Evolutionary conservation across 176 grass and related monocot species (phyloP).

Genomic region (Panicum miliaceum): DNA sequence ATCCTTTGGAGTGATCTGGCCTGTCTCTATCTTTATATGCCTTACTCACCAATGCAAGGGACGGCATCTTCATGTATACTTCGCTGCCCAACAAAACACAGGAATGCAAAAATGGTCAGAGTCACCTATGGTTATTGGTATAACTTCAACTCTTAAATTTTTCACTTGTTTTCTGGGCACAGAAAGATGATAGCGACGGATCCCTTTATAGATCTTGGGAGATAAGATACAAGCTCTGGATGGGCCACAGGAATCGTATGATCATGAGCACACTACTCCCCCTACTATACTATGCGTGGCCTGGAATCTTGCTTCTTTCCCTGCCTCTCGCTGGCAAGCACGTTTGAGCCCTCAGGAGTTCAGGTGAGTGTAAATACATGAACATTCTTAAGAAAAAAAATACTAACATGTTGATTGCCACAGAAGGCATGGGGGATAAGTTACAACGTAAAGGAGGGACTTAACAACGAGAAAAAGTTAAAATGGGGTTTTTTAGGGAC

Average conservation of each 20-base stretch:
- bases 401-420: not conserved
- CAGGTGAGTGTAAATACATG: constrained; percentile 31
- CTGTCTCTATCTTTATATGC: constrained; percentile 40
- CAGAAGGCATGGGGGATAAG: constrained; percentile 6
- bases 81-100: constrained; percentile 3
- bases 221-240: constrained; percentile 28
- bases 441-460: not conserved
- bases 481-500: not conserved
- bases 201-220: constrained; percentile 43
- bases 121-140: not conserved
- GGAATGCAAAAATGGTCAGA: not conserved
- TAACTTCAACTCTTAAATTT: not conserved
- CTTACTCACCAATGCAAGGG: constrained; percentile 15
- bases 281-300: constrained; percentile 31
- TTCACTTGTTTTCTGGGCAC: constrained; percentile 4
- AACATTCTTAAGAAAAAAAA: not conserved
- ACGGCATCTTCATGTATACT: constrained; percentile 19
- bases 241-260: constrained; percentile 47
- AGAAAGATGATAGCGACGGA: constrained; percentile 28
- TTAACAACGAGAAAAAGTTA: not conserved
- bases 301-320: constrained; percentile 25
- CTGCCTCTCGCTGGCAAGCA: constrained; percentile 49
- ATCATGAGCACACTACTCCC: constrained; percentile 21
- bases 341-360: constrained; percentile 34
- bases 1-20: constrained; percentile 39